These are phyloP conservation scores for Kluyveromyces sp. DNA, from an alignment of 1,139 yeast genomes.

Conservation along the genomic window DNA sequence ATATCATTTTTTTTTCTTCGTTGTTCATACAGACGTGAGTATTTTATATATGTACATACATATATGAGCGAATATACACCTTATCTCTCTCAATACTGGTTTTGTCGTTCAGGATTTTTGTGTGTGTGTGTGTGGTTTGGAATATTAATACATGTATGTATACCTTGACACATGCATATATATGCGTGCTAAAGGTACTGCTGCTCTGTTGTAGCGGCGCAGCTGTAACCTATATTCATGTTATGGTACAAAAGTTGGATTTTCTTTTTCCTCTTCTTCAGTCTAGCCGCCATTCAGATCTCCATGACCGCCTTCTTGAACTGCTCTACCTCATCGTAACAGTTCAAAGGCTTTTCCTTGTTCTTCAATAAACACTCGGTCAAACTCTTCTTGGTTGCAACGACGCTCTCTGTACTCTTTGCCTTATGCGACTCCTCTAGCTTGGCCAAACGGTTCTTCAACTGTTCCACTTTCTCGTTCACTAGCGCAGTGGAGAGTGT, in stretches of 20 bases:
- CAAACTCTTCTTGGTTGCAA: conserved; percentile 48
- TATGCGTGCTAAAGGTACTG: not conserved
- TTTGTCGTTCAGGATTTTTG: too few relatives aligned
- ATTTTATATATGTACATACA: too few relatives aligned
- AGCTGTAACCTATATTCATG: not conserved
- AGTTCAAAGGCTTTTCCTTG: conserved; percentile 68
- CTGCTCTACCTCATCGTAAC: conserved; percentile 77
- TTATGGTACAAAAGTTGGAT: too few relatives aligned
- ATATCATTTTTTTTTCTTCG: too few relatives aligned
- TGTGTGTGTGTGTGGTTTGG: too few relatives aligned
- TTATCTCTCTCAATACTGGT: too few relatives aligned
- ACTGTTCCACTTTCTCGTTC: conserved; percentile 37
- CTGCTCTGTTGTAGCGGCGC: not conserved
- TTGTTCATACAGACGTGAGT: too few relatives aligned
- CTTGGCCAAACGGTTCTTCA: conserved; percentile 41
- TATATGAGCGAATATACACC: too few relatives aligned
- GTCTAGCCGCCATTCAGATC: not conserved
- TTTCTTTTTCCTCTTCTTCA: not conserved
- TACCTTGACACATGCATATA: not conserved
- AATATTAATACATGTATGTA: not conserved
- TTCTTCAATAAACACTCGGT: conserved; percentile 61
- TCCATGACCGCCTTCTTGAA: conserved; percentile 42
- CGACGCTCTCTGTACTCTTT: conserved; percentile 31
- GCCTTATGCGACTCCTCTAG: conserved; percentile 28
- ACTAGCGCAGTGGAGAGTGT: conserved; percentile 27